Evolutionary conservation across 805 yeast species (phyloP), one percentile per base, ranked within the genome.

Genomic region (Metschnikowia arizonensis): DNA sequence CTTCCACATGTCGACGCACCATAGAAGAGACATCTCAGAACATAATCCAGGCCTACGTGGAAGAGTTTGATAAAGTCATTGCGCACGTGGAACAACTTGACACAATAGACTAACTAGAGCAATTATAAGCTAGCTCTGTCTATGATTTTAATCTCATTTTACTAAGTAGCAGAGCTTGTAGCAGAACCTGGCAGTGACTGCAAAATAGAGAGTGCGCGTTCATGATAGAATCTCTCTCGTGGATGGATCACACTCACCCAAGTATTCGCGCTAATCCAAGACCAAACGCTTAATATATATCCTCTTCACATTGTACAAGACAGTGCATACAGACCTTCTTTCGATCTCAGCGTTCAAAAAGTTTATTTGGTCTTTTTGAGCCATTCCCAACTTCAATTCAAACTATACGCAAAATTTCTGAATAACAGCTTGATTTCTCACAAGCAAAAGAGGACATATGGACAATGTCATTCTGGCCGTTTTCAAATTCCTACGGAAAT

Each of bases 11-110:
- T 18, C 73, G 73, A 33, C 61, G 61, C 23, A 67, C 78, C 38
- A 67, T 83, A 5, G 59, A 68, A 28, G 68, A 68, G 24, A 73
- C 75, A 24, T 69, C 81, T 29, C 67, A 71, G 4, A 64, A 60
- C 26, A 72, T 85, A 69, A 61, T 81, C 17, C 56, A 63, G 14
- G 67, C 68, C 12, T 77, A 82, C 53, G 72, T 68, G 35, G 57
- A 53, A 1, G 82, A 82, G 46, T 74, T 78, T 33, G 67, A 70
- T 23, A 59, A 68, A 25, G 88, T 88, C 3, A 54, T 84, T 15
- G 56, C 62, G 15, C 52, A 58, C 9, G 54, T 81, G 12, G 68
- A 64, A 47, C 51, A 46, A 1, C 37, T 78, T 37, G 47, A 45
- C 7, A 53, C 57, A 4, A 36, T 44, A n/a, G 57, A 53, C 35